Base-by-base conservation (phyloP, 108 stramenopile genomes). In the Nannochloropsis oceanica region DNA sequence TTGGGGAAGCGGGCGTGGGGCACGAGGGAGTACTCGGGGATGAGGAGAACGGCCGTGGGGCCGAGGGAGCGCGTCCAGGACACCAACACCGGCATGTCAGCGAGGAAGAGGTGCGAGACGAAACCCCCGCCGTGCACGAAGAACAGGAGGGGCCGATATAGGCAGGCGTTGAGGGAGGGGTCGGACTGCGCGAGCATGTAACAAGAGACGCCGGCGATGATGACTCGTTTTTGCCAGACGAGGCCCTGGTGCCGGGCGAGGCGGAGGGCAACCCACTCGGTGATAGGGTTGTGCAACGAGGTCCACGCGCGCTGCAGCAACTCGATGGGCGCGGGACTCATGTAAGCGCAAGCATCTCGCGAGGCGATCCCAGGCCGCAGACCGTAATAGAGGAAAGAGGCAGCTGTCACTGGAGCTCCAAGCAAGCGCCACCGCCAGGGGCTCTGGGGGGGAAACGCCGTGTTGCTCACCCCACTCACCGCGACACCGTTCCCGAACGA, bases 111-210 rank as follows among this genome's bases (percentile, higher is more conserved):
- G 43, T 22, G 12, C 0, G 25, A 79, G 10, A 85, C 84, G 44
- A 85, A 85, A 3, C 84, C 84, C n/a, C 84, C 84, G 20, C 84
- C 84, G 81, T 85, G 84, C n/a, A 85, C 26, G 84, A 80, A 85
- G 42, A 85, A 25, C 2, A 85, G 24, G 44, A 83, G 43, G 25
- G 83, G 59, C n/a, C 59, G 59, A n/a, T n/a, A n/a, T n/a, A n/a
- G 59, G 22, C 59, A n/a, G 22, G 59, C 0, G 59, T 3, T 10
- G 22, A 73, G n/a, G 59, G 22, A 7, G 59, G 59, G 59, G 59
- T 73, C 59, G 59, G 22, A n/a, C 59, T 73, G 59, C 22, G 59
- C 18, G 59, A 73, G 59, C 22, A 73, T 18, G 9, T 73, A 73
- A 10, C 59, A 73, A 2, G 59, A 73, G 59, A 73, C 59, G 59